These are phyloP conservation scores for Babesia sp. DNA, from an alignment of 169 alveolate species.

Conservation along the genomic window DNA sequence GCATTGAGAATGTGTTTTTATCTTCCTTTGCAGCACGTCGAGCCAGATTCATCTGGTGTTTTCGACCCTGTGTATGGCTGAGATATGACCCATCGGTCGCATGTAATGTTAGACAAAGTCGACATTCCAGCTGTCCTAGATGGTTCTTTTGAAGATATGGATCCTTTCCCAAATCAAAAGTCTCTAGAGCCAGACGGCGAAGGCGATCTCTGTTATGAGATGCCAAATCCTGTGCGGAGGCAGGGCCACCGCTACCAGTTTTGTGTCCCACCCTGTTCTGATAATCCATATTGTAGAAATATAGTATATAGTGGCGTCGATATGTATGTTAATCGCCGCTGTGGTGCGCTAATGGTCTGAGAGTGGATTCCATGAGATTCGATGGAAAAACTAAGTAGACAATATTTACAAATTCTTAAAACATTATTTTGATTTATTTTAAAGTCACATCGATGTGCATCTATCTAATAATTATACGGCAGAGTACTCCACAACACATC, in stretches of 20 bases:
- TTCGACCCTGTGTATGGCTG: conserved; percentile 98
- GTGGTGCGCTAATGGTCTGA: too few relatives aligned
- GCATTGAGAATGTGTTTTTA: conserved; percentile 77
- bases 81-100: conserved; percentile 96
- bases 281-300: conserved; percentile 85
- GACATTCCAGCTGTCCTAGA: conserved; percentile 89
- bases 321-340: background rate
- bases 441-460: too few relatives aligned
- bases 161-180: conserved; percentile 93
- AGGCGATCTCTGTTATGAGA: conserved; percentile 94
- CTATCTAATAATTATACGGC: too few relatives aligned
- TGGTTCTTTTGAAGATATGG: conserved; percentile 96
- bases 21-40: conserved; percentile 94
- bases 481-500: too few relatives aligned
- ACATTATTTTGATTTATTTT: too few relatives aligned
- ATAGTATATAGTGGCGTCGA: background rate
- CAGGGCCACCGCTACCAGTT: conserved; percentile 97
- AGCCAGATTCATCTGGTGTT: conserved; percentile 94
- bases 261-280: conserved; percentile 96
- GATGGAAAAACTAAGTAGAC: too few relatives aligned
- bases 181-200: conserved; percentile 93
- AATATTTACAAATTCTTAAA: too few relatives aligned
- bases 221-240: conserved; percentile 91
- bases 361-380: too few relatives aligned
- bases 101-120: conserved; percentile 97